Conservation (phyloP, 2,329 filamentous ascomycete genomes). For the Aspergillus viridinutans region DNA sequence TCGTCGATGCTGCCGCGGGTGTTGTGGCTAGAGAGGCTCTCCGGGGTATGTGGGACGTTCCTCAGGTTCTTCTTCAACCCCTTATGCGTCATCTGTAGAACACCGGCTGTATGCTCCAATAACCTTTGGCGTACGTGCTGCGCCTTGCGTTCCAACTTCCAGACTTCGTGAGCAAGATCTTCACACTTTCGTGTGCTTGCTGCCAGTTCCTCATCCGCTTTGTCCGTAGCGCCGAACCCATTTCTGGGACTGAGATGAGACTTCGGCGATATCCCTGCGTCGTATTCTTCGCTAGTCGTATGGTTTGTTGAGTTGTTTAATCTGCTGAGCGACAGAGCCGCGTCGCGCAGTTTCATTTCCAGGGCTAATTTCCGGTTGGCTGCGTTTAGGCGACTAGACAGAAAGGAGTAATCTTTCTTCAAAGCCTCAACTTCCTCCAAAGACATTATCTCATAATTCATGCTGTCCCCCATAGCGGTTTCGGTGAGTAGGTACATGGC, state of each 20-base stretch:
- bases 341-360: conserved; percentile 92
- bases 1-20: conserved; percentile 51
- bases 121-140: conserved; percentile 72
- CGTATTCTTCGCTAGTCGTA: conserved; percentile 43
- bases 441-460: conserved; percentile 76
- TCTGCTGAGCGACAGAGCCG: conserved; percentile 77
- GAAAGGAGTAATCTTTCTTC: conserved; percentile 75
- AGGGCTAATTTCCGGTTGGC: conserved; percentile 78
- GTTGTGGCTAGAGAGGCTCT: conserved; percentile 66
- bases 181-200: conserved; percentile 78
- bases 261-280: conserved; percentile 37
- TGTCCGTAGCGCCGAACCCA: conserved; percentile 45
- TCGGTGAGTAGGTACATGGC: conserved; percentile 90
- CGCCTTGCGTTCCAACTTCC: conserved; percentile 70
- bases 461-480: conserved; percentile 86
- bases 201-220: conserved; percentile 70
- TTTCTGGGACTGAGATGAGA: conserved; percentile 51
- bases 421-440: conserved; percentile 87
- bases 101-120: conserved; percentile 85
- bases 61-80: conserved; percentile 59
- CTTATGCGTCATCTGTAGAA: conserved; percentile 85
- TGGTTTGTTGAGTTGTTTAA: conserved; percentile 67
- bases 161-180: conserved; percentile 75
- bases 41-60: conserved; percentile 65
- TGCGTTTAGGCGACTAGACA: conserved; percentile 74